Evolutionary conservation across 495 filamentous ascomycete genomes (phyloP).

Genomic region (Penicillium salamii): DNA sequence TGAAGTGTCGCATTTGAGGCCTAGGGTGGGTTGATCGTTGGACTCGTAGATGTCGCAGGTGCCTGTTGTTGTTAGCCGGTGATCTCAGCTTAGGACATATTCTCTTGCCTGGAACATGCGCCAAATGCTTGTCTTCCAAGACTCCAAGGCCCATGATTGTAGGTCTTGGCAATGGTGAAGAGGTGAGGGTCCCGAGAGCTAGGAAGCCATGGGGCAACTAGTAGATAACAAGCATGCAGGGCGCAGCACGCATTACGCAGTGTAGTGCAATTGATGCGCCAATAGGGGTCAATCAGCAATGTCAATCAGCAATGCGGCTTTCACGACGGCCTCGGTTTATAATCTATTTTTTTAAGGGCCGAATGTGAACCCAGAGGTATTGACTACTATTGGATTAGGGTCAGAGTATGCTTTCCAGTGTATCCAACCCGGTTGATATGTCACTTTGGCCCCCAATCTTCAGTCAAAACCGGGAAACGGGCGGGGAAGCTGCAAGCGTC

Average conservation of each 20-base stretch:
- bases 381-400: neutral
- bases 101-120: constrained; percentile 69
- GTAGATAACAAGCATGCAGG: too few relatives aligned
- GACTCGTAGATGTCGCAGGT: constrained; percentile 64
- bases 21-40: constrained; percentile 32
- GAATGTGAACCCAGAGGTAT: neutral
- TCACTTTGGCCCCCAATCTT: too few relatives aligned
- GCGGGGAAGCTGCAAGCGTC: constrained; percentile 1
- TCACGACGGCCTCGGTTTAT: neutral
- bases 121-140: constrained; percentile 60
- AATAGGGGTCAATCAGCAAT: neutral
- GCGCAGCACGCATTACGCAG: too few relatives aligned
- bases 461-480: too few relatives aligned
- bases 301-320: too few relatives aligned
- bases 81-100: neutral
- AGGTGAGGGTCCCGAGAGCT: neutral
- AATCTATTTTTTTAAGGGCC: neutral
- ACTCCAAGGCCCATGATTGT: constrained; percentile 77
- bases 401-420: neutral
- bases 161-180: neutral
- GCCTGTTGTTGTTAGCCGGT: constrained; percentile 36
- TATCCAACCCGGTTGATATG: neutral
- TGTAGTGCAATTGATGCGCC: neutral
- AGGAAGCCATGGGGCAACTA: neutral
- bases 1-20: constrained; percentile 70